Conservation (phyloP, 768 basidiomycete species). For the Auriculariales sp. region DNA sequence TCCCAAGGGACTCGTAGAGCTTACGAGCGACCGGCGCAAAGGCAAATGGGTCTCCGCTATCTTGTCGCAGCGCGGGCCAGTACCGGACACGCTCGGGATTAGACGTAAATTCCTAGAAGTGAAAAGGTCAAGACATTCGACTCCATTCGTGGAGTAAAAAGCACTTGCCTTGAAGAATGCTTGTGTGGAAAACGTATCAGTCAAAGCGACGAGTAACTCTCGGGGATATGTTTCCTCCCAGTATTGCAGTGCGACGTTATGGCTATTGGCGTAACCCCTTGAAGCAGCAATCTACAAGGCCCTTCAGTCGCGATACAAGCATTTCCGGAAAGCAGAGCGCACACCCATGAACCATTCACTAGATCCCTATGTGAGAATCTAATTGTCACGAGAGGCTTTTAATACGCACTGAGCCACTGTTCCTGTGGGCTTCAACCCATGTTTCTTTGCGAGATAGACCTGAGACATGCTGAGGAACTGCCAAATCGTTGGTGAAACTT, state of each 20-base stretch:
- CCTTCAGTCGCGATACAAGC: not conserved
- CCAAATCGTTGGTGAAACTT: constrained; percentile 3
- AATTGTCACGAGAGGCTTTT: not conserved
- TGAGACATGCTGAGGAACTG: constrained; percentile 15
- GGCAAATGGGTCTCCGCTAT: constrained; percentile 79
- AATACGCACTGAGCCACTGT: constrained; percentile 71
- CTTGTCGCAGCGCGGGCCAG: constrained; percentile 83
- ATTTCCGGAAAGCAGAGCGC: constrained; percentile 14
- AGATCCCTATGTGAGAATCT: no score
- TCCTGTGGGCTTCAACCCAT: constrained; percentile 51
- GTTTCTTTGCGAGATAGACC: constrained; percentile 75
- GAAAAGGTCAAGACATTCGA: constrained; percentile 3
- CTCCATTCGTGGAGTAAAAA: not conserved
- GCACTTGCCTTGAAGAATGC: constrained; percentile 61
- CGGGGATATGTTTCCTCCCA: constrained; percentile 71
- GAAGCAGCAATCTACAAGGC: constrained; percentile 57
- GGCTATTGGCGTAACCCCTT: constrained; percentile 67
- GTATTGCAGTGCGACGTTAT: constrained; percentile 57
- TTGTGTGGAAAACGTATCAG: constrained; percentile 86
- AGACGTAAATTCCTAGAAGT: constrained; percentile 37
- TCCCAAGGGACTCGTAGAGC: constrained; percentile 55
- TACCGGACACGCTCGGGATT: constrained; percentile 41
- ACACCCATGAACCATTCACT: constrained; percentile 92
- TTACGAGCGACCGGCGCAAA: constrained; percentile 64
- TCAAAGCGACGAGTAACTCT: constrained; percentile 54